Evolutionary conservation across 2,329 filamentous ascomycete species (phyloP).

Genomic region (Nemania sp.): DNA sequence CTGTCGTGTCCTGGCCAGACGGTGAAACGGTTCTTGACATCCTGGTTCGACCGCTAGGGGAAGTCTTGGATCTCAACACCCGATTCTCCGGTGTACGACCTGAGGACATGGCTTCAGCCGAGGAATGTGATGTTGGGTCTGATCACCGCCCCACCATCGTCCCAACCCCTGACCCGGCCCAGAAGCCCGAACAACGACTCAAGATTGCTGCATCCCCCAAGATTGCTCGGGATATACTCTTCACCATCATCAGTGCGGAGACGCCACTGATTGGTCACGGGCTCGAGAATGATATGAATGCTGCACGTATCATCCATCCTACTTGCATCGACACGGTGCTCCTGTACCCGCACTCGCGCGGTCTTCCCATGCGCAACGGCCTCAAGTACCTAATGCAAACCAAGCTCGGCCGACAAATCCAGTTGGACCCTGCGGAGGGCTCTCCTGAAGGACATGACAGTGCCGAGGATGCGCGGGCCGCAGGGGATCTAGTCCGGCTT

Average conservation of each 20-base stretch:
- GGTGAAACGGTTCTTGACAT: constrained; percentile 79
- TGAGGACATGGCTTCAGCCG: constrained; percentile 73
- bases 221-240: constrained; percentile 75
- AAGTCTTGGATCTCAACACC: constrained; percentile 88
- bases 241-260: constrained; percentile 71
- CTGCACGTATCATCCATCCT: constrained; percentile 80
- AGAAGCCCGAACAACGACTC: constrained; percentile 51
- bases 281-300: constrained; percentile 93
- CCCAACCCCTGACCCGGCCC: constrained; percentile 31
- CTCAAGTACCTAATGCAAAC: constrained; percentile 74
- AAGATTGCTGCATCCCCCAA: constrained; percentile 77
- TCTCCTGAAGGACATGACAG: constrained; percentile 78
- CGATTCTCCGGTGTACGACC: constrained; percentile 86
- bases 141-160: constrained; percentile 36
- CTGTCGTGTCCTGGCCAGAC: constrained; percentile 83
- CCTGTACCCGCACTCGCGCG: constrained; percentile 77
- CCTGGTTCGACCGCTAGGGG: constrained; percentile 80
- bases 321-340: constrained; percentile 84
- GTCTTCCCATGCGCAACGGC: constrained; percentile 76
- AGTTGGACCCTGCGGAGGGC: constrained; percentile 61
- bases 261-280: constrained; percentile 92
- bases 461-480: constrained; percentile 85
- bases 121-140: constrained; percentile 53
- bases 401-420: constrained; percentile 77
- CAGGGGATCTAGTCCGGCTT: constrained; percentile 80